phyloP scores from a whole-genome alignment of 768 basidiomycete genomes.

The Sporobolomyces pararoseus region DNA sequence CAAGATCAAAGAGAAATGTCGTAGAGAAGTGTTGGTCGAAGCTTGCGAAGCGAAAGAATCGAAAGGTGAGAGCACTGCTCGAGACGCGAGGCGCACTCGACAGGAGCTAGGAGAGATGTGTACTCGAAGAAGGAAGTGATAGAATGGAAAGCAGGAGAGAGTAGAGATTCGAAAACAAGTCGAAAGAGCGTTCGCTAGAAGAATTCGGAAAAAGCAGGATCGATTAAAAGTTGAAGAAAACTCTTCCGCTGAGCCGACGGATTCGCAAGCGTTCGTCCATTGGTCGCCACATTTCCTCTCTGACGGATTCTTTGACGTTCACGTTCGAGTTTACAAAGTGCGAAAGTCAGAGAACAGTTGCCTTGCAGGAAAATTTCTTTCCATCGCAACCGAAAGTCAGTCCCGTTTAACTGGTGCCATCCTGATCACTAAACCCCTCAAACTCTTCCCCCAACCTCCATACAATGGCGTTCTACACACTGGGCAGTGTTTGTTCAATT shows the following conservation, averaged over 20 bases:
- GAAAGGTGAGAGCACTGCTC: no score
- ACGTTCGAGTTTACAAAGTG: neutral
- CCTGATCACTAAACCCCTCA: conserved; percentile 36
- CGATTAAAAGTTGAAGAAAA: neutral
- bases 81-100: no score
- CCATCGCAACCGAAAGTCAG: neutral
- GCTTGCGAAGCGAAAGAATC: no score
- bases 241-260: no score
- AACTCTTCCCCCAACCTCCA: conserved; percentile 41
- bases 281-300: no score
- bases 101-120: neutral
- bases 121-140: neutral
- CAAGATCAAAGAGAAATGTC: no score
- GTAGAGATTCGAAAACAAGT: neutral
- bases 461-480: conserved; percentile 36
- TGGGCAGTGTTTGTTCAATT: conserved; percentile 40
- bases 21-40: no score
- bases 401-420: conserved; percentile 31
- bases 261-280: no score
- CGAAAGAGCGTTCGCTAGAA: neutral
- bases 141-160: neutral
- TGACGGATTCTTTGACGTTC: no score
- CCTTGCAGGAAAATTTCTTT: neutral
- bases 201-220: neutral
- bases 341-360: no score